Evolutionary conservation across 257 asterid genomes (phyloP), one percentile per base, ranked within the genome.

Genomic region (Lithospermum erythrorhizon): DNA sequence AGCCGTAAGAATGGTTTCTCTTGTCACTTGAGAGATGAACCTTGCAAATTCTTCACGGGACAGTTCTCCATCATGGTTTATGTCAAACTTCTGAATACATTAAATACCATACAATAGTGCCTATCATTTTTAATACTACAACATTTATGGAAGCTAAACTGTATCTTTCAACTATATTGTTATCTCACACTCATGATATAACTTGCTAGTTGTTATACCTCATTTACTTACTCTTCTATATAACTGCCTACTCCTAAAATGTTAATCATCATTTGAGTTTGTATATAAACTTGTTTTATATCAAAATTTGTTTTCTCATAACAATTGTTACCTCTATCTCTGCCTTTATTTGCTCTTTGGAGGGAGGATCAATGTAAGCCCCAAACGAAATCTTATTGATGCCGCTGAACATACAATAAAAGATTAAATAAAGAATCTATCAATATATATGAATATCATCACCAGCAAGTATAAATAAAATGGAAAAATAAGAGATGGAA

Each of bases 321-420:
- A 27, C 32, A 1, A 1, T 27, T 7, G 32, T 27, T 69, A 87
- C 97, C 90, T 59, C 67, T 76, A 90, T 73, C 72, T 87, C 70
- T 57, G 35, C 65, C 70, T 67, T 83, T 41, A 87, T 59, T 77
- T 80, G 77, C 70, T 81, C 95, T 72, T 75, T 85, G 29, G 94
- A 63, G 6, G 97, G 96, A 53, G 97, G 97, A 57, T 90, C 97
- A 29, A 90, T 81, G 74, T 90, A 95, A 48, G 85, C 86, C 64
- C 97, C 95, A 22, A 95, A 95, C 88, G 87, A 80, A 61, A 70
- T 85, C 82, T 87, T 90, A 55, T 90, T 90, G 56, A 90, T 73
- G 65, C 87, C 96, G 67, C 96, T 90, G 55, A 75, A 78, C 49
- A 41, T 41, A 41, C 5, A 41, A 41, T 17, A 13, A 68, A 57